Evolutionary conservation across 345 rosid genomes (phyloP).

Genomic region (Pseudoturritis turrita): DNA sequence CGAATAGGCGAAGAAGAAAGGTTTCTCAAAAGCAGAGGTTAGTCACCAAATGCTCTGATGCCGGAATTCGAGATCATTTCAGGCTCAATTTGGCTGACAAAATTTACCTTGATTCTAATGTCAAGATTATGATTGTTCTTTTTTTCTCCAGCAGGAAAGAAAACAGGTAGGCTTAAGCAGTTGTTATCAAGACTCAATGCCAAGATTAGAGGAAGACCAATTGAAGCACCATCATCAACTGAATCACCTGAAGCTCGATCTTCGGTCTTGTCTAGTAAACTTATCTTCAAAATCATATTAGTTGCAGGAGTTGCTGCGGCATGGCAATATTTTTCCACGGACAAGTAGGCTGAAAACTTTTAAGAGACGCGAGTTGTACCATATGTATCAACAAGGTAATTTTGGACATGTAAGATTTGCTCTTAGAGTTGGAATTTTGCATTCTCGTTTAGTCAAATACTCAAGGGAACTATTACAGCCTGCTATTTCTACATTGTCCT

Average conservation of each 20-base stretch:
- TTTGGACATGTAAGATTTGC: constrained; percentile 5
- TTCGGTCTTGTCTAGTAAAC: constrained; percentile 40
- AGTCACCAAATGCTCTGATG: neutral
- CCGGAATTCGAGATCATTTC: neutral
- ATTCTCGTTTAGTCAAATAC: neutral
- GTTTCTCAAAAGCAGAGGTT: constrained; percentile 64
- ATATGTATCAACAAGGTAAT: constrained; percentile 14
- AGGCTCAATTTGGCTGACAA: neutral
- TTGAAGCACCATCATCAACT: constrained; percentile 25
- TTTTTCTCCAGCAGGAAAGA: constrained; percentile 46
- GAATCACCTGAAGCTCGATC: constrained; percentile 18
- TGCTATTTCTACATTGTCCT: neutral
- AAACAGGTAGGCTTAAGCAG: constrained; percentile 35
- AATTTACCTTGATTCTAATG: neutral
- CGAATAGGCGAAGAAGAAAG: constrained; percentile 82
- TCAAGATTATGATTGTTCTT: constrained; percentile 2
- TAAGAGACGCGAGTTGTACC: constrained; percentile 13
- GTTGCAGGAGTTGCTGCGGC: constrained; percentile 60
- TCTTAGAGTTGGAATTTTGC: neutral
- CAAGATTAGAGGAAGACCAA: constrained; percentile 55
- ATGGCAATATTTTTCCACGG: constrained; percentile 57
- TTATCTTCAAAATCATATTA: constrained; percentile 47
- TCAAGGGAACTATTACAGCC: neutral
- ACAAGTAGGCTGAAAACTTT: constrained; percentile 14
- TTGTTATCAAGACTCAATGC: constrained; percentile 48